Percentiles rank a stretch among this genome's conserved stretches.
phyloP scores from a whole-genome alignment of 768 basidiomycete species.

The Serpula lacrymans region DNA sequence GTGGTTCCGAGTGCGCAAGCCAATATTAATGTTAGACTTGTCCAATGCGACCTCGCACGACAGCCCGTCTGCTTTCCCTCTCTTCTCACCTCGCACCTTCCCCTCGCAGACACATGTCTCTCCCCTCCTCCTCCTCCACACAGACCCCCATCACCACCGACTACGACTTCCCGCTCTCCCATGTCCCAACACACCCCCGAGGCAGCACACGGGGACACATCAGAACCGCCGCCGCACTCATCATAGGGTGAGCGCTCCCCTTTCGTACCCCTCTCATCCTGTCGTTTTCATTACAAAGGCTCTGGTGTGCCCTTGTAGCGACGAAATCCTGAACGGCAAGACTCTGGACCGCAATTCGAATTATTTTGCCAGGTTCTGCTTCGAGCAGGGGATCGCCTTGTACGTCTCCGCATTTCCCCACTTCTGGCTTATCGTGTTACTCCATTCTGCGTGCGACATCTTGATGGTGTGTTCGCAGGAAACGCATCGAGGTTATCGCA shows the following conservation, averaged over 20 bases:
- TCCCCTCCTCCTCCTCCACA: slow-evolving; percentile 6
- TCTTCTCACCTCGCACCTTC: slow-evolving; percentile 7
- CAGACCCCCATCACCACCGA: background rate
- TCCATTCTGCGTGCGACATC: slow-evolving; percentile 11
- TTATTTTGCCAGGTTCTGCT: slow-evolving; percentile 85
- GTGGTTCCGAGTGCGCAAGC: background rate
- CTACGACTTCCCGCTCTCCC: slow-evolving; percentile 47
- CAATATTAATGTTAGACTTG: too few relatives aligned
- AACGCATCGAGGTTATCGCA: slow-evolving; percentile 86
- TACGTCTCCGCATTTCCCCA: slow-evolving; percentile 27
- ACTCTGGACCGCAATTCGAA: slow-evolving; percentile 82
- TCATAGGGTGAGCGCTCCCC: slow-evolving; percentile 59
- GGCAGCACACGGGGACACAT: slow-evolving; percentile 70
- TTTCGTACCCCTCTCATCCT: background rate
- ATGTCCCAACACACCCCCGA: slow-evolving; percentile 60
- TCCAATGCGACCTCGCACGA: slow-evolving; percentile 12
- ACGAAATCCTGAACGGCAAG: slow-evolving; percentile 93
- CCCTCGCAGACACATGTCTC: background rate
- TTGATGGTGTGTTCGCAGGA: slow-evolving; percentile 42
- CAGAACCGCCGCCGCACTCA: slow-evolving; percentile 66
- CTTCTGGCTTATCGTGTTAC: background rate
- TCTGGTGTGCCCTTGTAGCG: slow-evolving; percentile 38
- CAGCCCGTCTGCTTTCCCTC: slow-evolving; percentile 11
- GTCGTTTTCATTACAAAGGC: background rate
- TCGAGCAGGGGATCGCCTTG: slow-evolving; percentile 83